Evolutionary conservation across 805 yeast genomes (phyloP), one percentile per base, ranked within the genome.

Genomic region (Nakazawaea wyomingensis): DNA sequence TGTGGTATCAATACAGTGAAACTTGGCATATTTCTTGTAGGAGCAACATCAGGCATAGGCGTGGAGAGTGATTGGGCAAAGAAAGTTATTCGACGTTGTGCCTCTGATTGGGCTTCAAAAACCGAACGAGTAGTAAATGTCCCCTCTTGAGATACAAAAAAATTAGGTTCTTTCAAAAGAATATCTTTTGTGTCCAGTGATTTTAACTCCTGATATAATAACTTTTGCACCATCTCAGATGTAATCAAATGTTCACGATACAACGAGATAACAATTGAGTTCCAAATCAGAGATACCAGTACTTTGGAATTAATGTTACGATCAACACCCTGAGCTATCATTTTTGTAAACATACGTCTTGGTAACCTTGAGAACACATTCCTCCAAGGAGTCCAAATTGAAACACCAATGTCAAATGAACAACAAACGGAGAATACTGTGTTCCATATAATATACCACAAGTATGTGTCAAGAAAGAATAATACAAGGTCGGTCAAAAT

Each of bases 11-110:
- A 68, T 7, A 88, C 96, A 1, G 93, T 78, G 53, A 87, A 87
- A 0, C 85, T 68, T 1, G 95, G 95, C 87, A 85, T 85, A 34
- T 78, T 69, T 17, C 71, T 73, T 6, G 82, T 72, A 0, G 87
- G 74, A 10, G 72, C 62, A 0, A 88, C 81, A 35, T 81, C 88
- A 0, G 87, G 84, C 67, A 88, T 82, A 1, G 96, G 91, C 0
- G 95, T 85, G 0, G 95, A 81, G 34, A 88, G 65, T 0, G 96
- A 86, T 55, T 88, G 96, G 0, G 96, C 96, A 69, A 88, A 88
- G 56, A 85, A 88, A 0, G 95, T 84, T 1, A 88, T 76, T 50
- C 96, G 71, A 53, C 96, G 68, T 55, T 81, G 82, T 0, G 96
- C 95, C 56, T 85, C 96, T 1, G 88, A 76, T 39, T 78, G 76